Conservation (phyloP, 441 rosid species). For the Pelargonium fulgidum region DNA sequence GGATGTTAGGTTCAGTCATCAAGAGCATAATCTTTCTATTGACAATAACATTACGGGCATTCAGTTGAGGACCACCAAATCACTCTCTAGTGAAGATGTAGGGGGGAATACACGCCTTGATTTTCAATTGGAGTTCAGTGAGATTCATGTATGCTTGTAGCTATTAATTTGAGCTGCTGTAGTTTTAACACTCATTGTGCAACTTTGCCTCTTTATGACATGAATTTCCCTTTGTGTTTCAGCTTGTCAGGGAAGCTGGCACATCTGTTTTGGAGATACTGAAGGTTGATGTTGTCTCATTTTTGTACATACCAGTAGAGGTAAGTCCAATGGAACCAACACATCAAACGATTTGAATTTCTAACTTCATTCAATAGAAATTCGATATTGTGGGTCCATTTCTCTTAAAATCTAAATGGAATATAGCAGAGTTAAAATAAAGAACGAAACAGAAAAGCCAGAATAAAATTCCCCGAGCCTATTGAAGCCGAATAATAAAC, state of each 20-base stretch:
- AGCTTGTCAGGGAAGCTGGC: constrained; percentile 82
- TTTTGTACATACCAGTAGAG: constrained; percentile 73
- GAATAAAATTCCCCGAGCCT: neutral
- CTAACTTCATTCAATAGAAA: no score
- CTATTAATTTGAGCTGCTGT: constrained; percentile 21
- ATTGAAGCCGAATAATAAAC: no score
- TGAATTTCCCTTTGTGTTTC: constrained; percentile 37
- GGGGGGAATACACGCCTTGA: constrained; percentile 92
- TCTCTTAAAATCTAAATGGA: no score
- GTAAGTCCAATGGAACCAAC: constrained; percentile 35
- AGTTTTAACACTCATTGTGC: constrained; percentile 21
- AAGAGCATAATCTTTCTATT: constrained; percentile 50
- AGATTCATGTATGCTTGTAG: constrained; percentile 72
- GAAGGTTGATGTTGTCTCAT: constrained; percentile 75
- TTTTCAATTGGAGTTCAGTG: constrained; percentile 80
- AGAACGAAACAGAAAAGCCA: neutral
- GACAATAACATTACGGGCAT: constrained; percentile 86
- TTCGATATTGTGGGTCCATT: no score
- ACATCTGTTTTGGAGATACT: constrained; percentile 78
- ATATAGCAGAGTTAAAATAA: no score
- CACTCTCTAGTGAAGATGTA: constrained; percentile 68
- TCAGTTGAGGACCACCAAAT: constrained; percentile 63
- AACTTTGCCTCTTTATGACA: constrained; percentile 21
- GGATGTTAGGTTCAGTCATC: constrained; percentile 71
- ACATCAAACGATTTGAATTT: no score